phyloP scores from a whole-genome alignment of 345 rosid species.

The Gossypium australe region DNA sequence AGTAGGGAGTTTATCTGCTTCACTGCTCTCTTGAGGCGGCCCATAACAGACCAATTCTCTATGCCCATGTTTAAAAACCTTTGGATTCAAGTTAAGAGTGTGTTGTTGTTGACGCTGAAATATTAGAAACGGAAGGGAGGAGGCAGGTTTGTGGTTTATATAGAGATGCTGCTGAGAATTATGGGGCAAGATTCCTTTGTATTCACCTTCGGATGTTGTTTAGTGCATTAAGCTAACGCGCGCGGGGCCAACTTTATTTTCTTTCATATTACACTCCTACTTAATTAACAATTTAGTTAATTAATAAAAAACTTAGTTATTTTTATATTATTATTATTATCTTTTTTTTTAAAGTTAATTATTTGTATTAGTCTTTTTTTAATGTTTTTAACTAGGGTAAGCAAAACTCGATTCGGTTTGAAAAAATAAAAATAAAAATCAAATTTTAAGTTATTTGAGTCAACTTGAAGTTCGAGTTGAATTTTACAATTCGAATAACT shows the following conservation, averaged over 20 bases:
- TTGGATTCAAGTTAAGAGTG: background rate
- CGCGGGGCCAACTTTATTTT: background rate
- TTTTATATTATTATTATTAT: too few relatives aligned
- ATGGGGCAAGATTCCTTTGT: slow-evolving; percentile 9
- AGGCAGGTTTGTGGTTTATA: background rate
- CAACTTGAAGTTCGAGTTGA: too few relatives aligned
- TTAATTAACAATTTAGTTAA: too few relatives aligned
- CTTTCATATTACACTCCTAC: background rate
- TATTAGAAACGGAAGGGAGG: background rate
- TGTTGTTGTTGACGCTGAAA: background rate
- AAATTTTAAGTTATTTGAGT: too few relatives aligned
- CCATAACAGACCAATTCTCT: slow-evolving; percentile 7
- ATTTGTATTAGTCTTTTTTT: too few relatives aligned
- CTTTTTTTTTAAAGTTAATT: too few relatives aligned
- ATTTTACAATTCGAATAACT: too few relatives aligned
- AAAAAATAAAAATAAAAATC: too few relatives aligned
- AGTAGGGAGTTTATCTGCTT: slow-evolving; percentile 22
- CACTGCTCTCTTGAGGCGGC: slow-evolving; percentile 24
- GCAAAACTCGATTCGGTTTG: too few relatives aligned
- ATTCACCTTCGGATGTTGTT: too few relatives aligned
- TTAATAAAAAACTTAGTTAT: too few relatives aligned
- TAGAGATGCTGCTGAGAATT: background rate
- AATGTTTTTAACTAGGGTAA: too few relatives aligned
- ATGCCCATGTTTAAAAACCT: slow-evolving; percentile 12
- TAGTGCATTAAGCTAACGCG: background rate